Evolutionary conservation across 2,329 filamentous ascomycete genomes (phyloP).

Genomic region (Colletotrichum sp.): DNA sequence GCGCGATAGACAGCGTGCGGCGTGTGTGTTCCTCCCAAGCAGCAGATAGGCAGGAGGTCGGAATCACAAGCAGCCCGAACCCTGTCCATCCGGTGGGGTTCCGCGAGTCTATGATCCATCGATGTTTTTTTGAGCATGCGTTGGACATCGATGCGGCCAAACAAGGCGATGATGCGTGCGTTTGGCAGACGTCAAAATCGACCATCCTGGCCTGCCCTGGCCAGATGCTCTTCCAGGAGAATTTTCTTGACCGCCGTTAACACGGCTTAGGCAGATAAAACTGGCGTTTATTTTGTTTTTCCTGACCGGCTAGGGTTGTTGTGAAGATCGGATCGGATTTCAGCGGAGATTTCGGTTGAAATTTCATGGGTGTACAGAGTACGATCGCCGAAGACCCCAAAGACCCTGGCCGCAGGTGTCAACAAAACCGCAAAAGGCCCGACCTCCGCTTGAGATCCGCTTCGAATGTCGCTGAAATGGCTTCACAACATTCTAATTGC

Average conservation of each 20-base stretch:
- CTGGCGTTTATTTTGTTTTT: background rate
- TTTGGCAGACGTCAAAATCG: constrained; percentile 16
- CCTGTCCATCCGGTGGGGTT: constrained; percentile 15
- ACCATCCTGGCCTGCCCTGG: background rate
- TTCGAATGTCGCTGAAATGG: background rate
- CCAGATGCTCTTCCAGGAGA: background rate
- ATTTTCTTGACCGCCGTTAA: background rate
- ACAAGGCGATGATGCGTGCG: constrained; percentile 15
- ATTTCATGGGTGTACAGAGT: background rate
- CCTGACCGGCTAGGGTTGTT: background rate
- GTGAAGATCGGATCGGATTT: constrained; percentile 12
- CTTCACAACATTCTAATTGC: background rate
- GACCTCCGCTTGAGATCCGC: background rate
- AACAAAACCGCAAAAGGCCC: constrained; percentile 16
- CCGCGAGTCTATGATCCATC: constrained; percentile 21
- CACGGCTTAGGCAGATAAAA: background rate
- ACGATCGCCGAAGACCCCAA: background rate
- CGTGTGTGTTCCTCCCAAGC: background rate
- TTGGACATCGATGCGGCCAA: constrained; percentile 16
- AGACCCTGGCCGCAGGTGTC: background rate
- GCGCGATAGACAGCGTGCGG: background rate
- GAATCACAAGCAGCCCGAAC: constrained; percentile 17
- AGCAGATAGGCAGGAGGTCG: constrained; percentile 6
- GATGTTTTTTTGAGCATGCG: constrained; percentile 9
- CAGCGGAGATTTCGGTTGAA: constrained; percentile 17